These are phyloP conservation scores for Zymoseptoria crescenta DNA, from an alignment of 2,329 filamentous ascomycete species.

Conservation along the genomic window DNA sequence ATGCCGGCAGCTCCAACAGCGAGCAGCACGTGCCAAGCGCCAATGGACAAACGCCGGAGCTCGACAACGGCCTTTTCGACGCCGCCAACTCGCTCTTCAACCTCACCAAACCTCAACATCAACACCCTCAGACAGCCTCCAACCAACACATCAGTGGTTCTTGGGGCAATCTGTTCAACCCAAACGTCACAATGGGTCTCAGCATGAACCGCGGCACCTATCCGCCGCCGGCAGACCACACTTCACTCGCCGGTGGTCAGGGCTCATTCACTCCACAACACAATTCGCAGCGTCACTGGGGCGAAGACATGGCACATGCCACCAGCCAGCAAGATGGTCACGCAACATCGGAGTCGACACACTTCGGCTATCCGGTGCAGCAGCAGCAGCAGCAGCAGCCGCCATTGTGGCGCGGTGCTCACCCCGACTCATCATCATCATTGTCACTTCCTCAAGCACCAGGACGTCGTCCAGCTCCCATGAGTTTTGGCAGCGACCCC, in stretches of 20 bases:
- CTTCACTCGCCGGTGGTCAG: neutral
- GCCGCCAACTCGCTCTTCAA: neutral
- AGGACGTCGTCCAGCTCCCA: slow-evolving; percentile 2
- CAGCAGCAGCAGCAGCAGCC: neutral
- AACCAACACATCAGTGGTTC: neutral
- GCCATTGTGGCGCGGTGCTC: neutral
- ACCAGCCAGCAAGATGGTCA: neutral
- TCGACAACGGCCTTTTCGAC: neutral
- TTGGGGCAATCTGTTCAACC: neutral
- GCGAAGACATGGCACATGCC: neutral
- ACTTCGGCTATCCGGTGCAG: neutral
- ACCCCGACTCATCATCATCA: neutral
- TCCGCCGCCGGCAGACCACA: neutral
- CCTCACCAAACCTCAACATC: neutral
- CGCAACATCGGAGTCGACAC: neutral
- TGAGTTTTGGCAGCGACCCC: slow-evolving; percentile 11
- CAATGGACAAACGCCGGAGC: neutral
- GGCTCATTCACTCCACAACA: neutral
- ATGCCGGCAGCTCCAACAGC: neutral
- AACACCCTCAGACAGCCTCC: neutral
- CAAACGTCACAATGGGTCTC: neutral
- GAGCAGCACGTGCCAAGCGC: neutral
- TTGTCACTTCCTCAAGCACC: neutral
- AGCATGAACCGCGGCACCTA: neutral
- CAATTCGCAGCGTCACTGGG: neutral